Conservation (phyloP, 2,329 filamentous ascomycete species). For the Pseudogymnoascus sp. region DNA sequence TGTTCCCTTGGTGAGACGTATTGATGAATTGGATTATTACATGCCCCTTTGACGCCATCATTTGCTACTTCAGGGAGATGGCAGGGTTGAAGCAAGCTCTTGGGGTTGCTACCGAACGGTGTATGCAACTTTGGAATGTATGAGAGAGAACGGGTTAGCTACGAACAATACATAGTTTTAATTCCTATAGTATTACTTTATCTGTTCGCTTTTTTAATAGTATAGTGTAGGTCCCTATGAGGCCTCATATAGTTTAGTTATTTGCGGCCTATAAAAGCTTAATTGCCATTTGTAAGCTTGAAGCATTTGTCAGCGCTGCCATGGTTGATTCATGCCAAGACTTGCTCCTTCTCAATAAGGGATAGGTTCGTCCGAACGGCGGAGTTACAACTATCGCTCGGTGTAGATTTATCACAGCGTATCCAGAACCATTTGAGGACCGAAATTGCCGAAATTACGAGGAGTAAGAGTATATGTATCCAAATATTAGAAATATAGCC, state of each 20-base stretch:
- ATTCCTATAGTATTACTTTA: background rate
- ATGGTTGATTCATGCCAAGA: background rate
- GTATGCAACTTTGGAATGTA: background rate
- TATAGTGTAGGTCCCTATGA: background rate
- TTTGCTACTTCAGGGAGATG: background rate
- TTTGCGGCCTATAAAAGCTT: background rate
- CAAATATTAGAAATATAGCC: background rate
- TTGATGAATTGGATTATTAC: background rate
- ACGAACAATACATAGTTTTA: background rate
- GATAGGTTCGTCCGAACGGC: background rate
- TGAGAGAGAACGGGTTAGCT: background rate
- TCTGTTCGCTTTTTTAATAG: background rate
- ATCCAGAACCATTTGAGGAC: background rate
- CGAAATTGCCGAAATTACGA: background rate
- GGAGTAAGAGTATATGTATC: background rate
- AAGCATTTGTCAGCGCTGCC: background rate
- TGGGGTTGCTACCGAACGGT: background rate
- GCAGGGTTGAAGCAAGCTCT: background rate
- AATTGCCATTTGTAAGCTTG: background rate
- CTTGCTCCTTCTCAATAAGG: background rate
- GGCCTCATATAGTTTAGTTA: background rate
- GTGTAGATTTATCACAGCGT: background rate
- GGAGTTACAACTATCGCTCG: background rate
- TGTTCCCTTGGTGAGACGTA: background rate
- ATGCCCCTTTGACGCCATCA: background rate